Evolutionary conservation across 2,329 filamentous ascomycete genomes (phyloP), one percentile per base, ranked within the genome.

Genomic region (Alternaria postmessia): DNA sequence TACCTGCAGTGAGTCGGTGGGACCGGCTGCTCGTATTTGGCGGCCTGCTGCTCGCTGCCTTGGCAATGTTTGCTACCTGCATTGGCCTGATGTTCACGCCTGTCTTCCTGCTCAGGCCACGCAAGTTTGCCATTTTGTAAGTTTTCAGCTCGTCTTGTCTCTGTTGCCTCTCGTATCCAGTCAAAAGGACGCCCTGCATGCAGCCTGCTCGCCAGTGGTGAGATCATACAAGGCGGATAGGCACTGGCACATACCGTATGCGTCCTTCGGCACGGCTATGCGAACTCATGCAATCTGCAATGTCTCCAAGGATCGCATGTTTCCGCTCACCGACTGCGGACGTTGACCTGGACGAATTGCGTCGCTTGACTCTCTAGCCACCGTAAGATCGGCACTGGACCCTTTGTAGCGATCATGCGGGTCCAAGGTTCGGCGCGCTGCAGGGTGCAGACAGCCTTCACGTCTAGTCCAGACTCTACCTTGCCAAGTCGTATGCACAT

Each of bases 71-170:
- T 84, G 88, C 96, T 78, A 88, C 96, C 72, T 94, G 92, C 84
- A 96, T 98, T 82, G 90, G 90, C 70, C 84, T 98, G 58, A 94
- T 96, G 82, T 94, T 94, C 61, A 80, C 78, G 28, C 73, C 73
- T 55, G 85, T 94, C 62, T 86, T 97, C 68, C 86, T 91, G 68
- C 80, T 93, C 67, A 89, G 87, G 77, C 94, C 94, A 69, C 88
- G 91, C 81, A 99, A 98, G 85, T 97, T 99, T 84, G 94, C 94
- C 56, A 93, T 96, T 67, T 80, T 98, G 95, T 98, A 89, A 91
- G 94, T 94, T 64, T 67, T 68, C 51, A 49, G 54, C 63, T 57
- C 61, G 55, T 57, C 65, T 63, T 66, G 53, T 57, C 54, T 62
- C 54, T 59, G 65, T 63, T 66, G 52, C 59, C 54, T 62, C 54